Evolutionary conservation across 163 green algal species (phyloP), one percentile per base, ranked within the genome.

Genomic region (Scenedesmus sp.): DNA sequence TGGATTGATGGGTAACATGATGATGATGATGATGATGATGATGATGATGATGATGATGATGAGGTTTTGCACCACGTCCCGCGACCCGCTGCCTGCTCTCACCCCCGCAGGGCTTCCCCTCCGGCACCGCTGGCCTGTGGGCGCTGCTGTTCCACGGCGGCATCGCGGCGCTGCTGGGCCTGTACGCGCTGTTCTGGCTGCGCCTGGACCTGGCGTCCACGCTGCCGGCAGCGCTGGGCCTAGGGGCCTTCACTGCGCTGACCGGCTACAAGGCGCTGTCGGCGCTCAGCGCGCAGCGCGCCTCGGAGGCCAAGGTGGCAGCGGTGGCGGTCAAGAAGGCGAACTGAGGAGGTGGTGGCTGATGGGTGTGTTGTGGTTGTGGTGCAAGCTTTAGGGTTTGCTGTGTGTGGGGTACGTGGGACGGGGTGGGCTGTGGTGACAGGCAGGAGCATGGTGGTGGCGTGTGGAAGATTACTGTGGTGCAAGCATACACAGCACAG

Each of bases 161-260:
- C 74, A 94, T 97, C 89, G 95, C 90, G 1, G 88, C 92, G 74
- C 95, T 96, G 74, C 89, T 96, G 66, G 91, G 81, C 18, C 92
- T 97, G 9, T 96, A 96, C 92, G 26, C 95, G 26, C 62, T 97
- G 62, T 97, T 97, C 89, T 97, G 94, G 94, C 73, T 96, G 70
- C 67, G 73, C 56, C 94, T 97, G n/a, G 96, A 96, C 93, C 92
- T 97, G 67, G 92, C 95, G 60, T 91, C 95, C 81, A 96, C 93
- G 64, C 88, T 97, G 85, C 94, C 94, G 5, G 74, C 93, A 18
- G 86, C 90, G 7, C 66, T 86, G 8, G 79, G 64, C 3, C 66
- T 94, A 46, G 34, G 34, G 34, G 34, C 34, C 34, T 84, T 89
- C 20, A 84, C 64, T 57, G 74, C 81, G 18, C n/a, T 10, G 9